Evolutionary conservation across 108 stramenopile species (phyloP).

Genomic region (Nitzschia putrida): DNA sequence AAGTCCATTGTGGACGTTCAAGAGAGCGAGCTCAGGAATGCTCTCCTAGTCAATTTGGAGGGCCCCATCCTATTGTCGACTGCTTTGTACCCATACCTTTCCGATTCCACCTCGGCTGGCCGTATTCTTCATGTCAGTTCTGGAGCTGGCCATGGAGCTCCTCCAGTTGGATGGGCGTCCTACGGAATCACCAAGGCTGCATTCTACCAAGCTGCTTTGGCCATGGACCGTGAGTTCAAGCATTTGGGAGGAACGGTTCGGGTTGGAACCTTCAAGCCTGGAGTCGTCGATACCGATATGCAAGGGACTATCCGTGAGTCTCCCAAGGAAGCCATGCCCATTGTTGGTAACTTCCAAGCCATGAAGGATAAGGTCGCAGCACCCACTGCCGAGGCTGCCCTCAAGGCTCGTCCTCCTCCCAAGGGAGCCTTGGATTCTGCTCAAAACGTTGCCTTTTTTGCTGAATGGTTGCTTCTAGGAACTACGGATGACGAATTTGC

Average conservation of each 20-base stretch:
- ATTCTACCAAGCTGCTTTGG: conserved; percentile 38
- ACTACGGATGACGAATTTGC: conserved; percentile 41
- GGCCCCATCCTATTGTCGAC: conserved; percentile 63
- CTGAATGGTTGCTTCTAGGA: conserved; percentile 31
- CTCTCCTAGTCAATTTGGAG: conserved; percentile 35
- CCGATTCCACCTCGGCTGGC: conserved; percentile 33
- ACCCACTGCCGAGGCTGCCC: background rate
- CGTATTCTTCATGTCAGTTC: conserved; percentile 58
- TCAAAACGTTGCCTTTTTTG: conserved; percentile 43
- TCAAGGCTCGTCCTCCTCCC: conserved; percentile 28
- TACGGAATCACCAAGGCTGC: conserved; percentile 73
- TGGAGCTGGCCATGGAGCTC: conserved; percentile 38
- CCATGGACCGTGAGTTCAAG: conserved; percentile 24
- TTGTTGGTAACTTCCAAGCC: conserved; percentile 19
- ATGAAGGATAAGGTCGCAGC: conserved; percentile 31
- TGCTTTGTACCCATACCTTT: conserved; percentile 52
- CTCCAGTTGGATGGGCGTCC: conserved; percentile 67
- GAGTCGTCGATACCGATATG: conserved; percentile 77
- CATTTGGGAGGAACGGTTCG: conserved; percentile 26
- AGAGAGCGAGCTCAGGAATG: conserved; percentile 20
- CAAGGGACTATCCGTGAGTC: conserved; percentile 60
- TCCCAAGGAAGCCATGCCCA: conserved; percentile 46
- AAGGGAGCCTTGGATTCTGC: conserved; percentile 37
- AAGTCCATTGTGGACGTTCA: conserved; percentile 38
- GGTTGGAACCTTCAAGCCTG: conserved; percentile 46